Evolutionary conservation across 202 grass and related monocot species (phyloP).

Genomic region (Zizania palustris): DNA sequence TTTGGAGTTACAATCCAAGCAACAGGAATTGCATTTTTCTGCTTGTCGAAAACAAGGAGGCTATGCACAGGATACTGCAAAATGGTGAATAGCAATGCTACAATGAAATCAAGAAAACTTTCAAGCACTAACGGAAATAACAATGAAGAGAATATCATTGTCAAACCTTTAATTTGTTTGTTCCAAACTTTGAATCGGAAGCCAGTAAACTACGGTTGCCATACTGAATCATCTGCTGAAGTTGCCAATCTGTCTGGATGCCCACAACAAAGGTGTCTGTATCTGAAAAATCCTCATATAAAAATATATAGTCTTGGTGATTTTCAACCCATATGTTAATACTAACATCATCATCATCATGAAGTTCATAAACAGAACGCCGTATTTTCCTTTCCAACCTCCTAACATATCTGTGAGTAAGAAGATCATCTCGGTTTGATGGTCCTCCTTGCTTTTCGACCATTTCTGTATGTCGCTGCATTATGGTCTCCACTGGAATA

Average conservation of each 20-base stretch:
- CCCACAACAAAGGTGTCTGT: constrained; percentile 75
- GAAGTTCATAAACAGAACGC: constrained; percentile 70
- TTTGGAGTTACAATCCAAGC: constrained; percentile 80
- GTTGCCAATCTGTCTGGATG: constrained; percentile 96
- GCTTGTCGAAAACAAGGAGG: constrained; percentile 83
- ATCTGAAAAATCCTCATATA: constrained; percentile 82
- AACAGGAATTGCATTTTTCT: constrained; percentile 86
- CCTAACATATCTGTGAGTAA: constrained; percentile 94
- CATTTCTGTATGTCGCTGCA: constrained; percentile 85
- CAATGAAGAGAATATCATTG: constrained; percentile 14
- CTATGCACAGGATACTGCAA: constrained; percentile 93
- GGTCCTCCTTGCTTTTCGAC: constrained; percentile 86
- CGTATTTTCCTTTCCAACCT: constrained; percentile 95
- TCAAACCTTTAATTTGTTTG: constrained; percentile 89
- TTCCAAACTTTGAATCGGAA: constrained; percentile 93
- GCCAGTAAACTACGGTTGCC: constrained; percentile 76
- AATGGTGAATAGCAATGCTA: constrained; percentile 47
- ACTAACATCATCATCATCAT: constrained; percentile 72
- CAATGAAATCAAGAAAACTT: constrained; percentile 37
- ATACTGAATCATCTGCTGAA: constrained; percentile 93
- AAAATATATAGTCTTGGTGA: constrained; percentile 79
- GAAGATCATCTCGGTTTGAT: constrained; percentile 92
- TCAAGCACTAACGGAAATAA: constrained; percentile 31
- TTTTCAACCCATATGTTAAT: constrained; percentile 77
- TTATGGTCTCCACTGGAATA: constrained; percentile 92